Evolutionary conservation across 2,329 filamentous ascomycete genomes (phyloP), one percentile per base, ranked within the genome.

Genomic region (Colletotrichum sp.): DNA sequence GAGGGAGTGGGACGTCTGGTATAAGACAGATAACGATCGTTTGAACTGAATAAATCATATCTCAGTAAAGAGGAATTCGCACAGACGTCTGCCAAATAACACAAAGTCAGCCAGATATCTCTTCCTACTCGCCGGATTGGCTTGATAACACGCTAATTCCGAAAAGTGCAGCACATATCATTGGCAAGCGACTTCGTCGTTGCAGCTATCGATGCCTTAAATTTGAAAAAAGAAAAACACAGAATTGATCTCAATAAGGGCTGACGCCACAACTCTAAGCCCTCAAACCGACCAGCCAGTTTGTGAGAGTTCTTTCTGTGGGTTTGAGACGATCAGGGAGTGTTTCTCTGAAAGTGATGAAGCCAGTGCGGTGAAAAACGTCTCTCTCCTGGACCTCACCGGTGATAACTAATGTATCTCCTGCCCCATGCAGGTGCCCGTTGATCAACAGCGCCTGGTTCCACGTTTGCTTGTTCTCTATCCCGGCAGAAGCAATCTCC

Each of bases 1-100:
- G 34, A 16, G 7, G 34, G 34, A 36, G 0, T 1, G 0, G 0
- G 34, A 36, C 0, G 1, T 0, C 15, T 36, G 15, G 0, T 1
- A 15, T 36, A 15, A 36, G 34, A 36, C 15, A 16, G 34, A 36
- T 36, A 7, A 2, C 4, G 2, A 36, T 13, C 3, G 34, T 15
- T 36, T 13, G 34, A 6, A 34, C 6, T 34, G 12, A 12, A 32
- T 12, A 12, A 12, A 13, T 12, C 12, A 5, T 32, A 5, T 6
- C 34, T 16, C 8, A 36, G 15, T 36, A 36, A 36, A 16, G 8
- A 7, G 13, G 15, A 36, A 39, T 18, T 15, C 8, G 36, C 36
- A 39, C 8, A 1, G 1, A 39, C 2, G 39, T 43, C 39, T 43
- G 16, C 39, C 5, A 18, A 43, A 3, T 43, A 22, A 22, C 2